Base-by-base conservation (phyloP, 208 protist species). In the Crithidia expoeki region DNA sequence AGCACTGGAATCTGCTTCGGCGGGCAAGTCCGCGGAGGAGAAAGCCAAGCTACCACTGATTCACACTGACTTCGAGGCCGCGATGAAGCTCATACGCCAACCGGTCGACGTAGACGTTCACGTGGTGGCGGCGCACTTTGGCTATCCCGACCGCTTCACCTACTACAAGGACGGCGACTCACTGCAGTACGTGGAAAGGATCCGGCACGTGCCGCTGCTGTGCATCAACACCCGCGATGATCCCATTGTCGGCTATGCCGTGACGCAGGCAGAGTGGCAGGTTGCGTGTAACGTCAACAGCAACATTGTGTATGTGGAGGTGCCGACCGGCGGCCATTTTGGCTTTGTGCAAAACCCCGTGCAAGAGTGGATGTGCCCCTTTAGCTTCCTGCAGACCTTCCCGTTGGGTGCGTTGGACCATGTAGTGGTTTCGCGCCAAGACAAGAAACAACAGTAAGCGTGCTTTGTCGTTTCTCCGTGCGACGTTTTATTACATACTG, bases 311-410 rank as follows among this genome's bases (percentile, higher is more conserved):
- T 90, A 88, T 64, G 76, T 85, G 25, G 79, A 88, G 64, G 79
- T 80, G 52, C 83, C 84, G 0, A 66, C 66, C 2, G 87, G 87
- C 23, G 87, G 87, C 17, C 87, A 93, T 62, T 56, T 93, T 27
- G 83, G 79, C n/a, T 90, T 76, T 52, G 56, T 93, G 16, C 55
- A 62, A 14, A 71, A 42, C 25, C 82, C 84, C 5, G 19, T 86
- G n/a, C 34, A 71, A 3, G 81, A 90, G 63, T 69, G 55, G 34
- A 23, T 50, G 17, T 14, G 56, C 10, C 55, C 21, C 10, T 25
- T 38, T 19, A 74, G 56, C 23, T 80, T 72, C 33, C 58, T 86
- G 12, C 50, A 79, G 38, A 70, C 32, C 6, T 88, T 74, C 51
- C 72, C 76, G 4, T n/a, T 84, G 4, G 25, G 56, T 10, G 57